phyloP scores from a whole-genome alignment of 148 eudicot genomes.

The Pharnaceum exiguum region DNA sequence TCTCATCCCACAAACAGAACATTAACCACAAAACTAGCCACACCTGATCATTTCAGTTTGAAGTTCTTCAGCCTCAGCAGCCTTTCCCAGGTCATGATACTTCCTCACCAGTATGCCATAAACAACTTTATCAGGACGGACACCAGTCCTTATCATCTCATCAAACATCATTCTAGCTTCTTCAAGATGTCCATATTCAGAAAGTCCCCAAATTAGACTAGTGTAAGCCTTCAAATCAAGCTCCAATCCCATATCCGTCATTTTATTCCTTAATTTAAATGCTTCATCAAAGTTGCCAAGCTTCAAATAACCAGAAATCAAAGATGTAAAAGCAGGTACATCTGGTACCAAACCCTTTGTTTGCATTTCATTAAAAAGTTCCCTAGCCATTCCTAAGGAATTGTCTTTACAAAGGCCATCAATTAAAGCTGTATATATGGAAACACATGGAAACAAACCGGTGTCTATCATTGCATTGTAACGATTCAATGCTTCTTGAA shows the following conservation, averaged over 20 bases:
- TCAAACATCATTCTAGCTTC: constrained; percentile 58
- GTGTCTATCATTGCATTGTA: constrained; percentile 39
- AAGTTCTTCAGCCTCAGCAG: constrained; percentile 64
- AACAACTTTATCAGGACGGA: constrained; percentile 73
- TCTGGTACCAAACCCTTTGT: constrained; percentile 71
- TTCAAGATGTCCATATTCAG: constrained; percentile 37
- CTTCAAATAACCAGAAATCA: constrained; percentile 74
- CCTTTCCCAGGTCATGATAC: constrained; percentile 53
- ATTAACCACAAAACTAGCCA: constrained; percentile 31
- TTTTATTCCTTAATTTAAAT: constrained; percentile 41
- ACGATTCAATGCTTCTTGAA: constrained; percentile 57
- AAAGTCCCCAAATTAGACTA: constrained; percentile 66
- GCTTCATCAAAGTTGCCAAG: constrained; percentile 72
- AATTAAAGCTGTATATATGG: constrained; percentile 70
- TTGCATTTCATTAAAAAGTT: constrained; percentile 67
- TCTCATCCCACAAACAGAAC: constrained; percentile 18
- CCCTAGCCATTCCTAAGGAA: constrained; percentile 47
- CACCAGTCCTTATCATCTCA: constrained; percentile 75
- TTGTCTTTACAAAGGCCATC: constrained; percentile 74
- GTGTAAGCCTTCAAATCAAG: constrained; percentile 81
- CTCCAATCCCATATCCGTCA: constrained; percentile 58
- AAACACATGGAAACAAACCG: constrained; percentile 63
- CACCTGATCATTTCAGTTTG: constrained; percentile 62
- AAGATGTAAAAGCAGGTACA: constrained; percentile 64
- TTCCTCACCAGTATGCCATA: constrained; percentile 54